Base-by-base conservation (phyloP, 176 grass and related monocot species). In the Alloteropsis semialata region DNA sequence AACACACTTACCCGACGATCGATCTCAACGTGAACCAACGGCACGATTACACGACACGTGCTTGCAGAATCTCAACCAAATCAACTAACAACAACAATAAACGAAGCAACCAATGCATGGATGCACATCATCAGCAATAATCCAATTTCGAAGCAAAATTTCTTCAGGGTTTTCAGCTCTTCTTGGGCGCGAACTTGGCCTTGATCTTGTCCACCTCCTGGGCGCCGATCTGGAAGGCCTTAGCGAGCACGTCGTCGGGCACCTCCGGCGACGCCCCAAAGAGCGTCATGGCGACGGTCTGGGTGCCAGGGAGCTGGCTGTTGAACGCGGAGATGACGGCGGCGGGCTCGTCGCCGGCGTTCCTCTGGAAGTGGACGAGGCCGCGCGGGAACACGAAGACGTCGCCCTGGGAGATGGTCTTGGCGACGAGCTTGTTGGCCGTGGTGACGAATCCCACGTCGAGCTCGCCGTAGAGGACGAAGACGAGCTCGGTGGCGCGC, bases 181-280 rank as follows among this genome's bases (percentile, higher is more conserved):
- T 89, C 12, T 89, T 89, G 0, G 85, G 72, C 1, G 85, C 72
- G 14, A 87, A 63, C n/a, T 72, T 87, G 33, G 63, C 59, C 17
- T 82, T 87, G 53, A 87, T 87, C 63, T 87, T 87, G 8, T 87
- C 32, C 79, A 82, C 85, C 63, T 87, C 79, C 79, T 77, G 82
- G 24, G 63, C 77, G 8, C 79, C 85, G 6, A 87, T 79, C 72
- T 87, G 85, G 72, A 87, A 76, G 28, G 79, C 85, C 72, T 42
- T 53, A 3, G 82, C 81, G 19, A 59, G 76, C 33, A 89, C 69
- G 16, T 41, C 38, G 42, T 51, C 18, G 0, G 86, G 86, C 72
- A 87, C 79, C 18, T 75, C 30, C 17, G 85, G 79, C 72, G 51
- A 10, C 4, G 85, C 79, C 3, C 51, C 63, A 63, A 87, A 87